These are phyloP conservation scores for Pochonia chlamydosporia DNA, from an alignment of 2,329 filamentous ascomycete species.

Conservation along the genomic window DNA sequence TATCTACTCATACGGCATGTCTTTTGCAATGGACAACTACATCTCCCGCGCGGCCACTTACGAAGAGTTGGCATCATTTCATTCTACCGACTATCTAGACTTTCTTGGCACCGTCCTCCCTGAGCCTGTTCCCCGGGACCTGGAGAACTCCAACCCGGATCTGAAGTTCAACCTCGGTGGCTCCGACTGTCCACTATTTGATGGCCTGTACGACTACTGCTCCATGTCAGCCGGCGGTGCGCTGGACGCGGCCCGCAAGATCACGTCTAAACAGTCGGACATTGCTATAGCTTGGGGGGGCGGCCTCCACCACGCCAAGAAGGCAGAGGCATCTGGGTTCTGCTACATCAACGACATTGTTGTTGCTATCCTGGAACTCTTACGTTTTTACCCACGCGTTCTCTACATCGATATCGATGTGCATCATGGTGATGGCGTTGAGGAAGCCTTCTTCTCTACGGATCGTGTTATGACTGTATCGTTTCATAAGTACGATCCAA, in stretches of 20 bases:
- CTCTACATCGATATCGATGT: conserved; percentile 94
- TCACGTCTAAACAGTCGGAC: conserved; percentile 80
- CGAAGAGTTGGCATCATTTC: conserved; percentile 82
- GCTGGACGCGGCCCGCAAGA: conserved; percentile 83
- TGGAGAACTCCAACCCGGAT: conserved; percentile 58
- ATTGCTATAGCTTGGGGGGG: conserved; percentile 98
- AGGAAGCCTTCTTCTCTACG: conserved; percentile 85
- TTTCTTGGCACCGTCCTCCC: conserved; percentile 72
- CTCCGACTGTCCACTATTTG: conserved; percentile 93
- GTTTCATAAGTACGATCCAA: conserved; percentile 91
- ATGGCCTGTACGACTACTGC: conserved; percentile 92
- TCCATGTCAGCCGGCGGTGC: conserved; percentile 89
- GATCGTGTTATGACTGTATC: conserved; percentile 89
- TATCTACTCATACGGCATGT: conserved; percentile 91
- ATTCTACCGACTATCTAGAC: conserved; percentile 83
- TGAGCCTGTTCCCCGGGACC: conserved; percentile 56
- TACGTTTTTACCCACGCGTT: conserved; percentile 76
- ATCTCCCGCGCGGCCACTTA: conserved; percentile 76
- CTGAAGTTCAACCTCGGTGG: conserved; percentile 79
- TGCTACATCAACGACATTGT: conserved; percentile 99
- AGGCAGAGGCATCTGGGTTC: conserved; percentile 87
- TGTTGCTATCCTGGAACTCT: conserved; percentile 80
- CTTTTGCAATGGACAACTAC: conserved; percentile 94
- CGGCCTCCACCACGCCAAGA: conserved; percentile 93
- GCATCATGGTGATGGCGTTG: conserved; percentile 85